Percentiles rank a stretch among this genome's conserved stretches.
These are phyloP conservation scores for Hymenoscyphus fraxineus DNA, from an alignment of 2,329 filamentous ascomycete species.

Conservation along the genomic window DNA sequence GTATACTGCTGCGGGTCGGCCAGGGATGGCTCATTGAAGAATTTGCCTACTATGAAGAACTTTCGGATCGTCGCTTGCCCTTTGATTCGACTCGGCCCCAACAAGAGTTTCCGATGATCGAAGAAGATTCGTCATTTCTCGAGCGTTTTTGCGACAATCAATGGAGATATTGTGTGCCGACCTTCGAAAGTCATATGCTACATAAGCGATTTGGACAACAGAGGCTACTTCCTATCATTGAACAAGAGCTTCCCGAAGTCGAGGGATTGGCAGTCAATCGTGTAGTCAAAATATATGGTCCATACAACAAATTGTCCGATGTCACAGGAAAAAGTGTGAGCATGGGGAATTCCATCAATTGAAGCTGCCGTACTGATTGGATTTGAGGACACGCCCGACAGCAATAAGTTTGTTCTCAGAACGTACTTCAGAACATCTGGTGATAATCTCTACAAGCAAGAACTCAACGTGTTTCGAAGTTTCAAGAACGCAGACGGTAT, in stretches of 20 bases:
- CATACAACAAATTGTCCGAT: conserved; percentile 27
- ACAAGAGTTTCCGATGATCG: conserved; percentile 19
- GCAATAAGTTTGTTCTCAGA: conserved; percentile 32
- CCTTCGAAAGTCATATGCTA: conserved; percentile 24
- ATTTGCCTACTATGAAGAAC: conserved; percentile 14
- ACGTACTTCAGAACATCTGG: conserved; percentile 25
- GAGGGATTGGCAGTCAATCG: conserved; percentile 23
- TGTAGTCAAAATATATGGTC: conserved; percentile 28
- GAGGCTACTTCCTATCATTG: conserved; percentile 30
- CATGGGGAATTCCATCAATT: not conserved
- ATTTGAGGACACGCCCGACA: conserved; percentile 7
- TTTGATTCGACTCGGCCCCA: conserved; percentile 25
- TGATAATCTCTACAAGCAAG: conserved; percentile 25
- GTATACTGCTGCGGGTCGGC: conserved; percentile 10
- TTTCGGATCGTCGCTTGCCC: conserved; percentile 25
- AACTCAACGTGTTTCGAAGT: conserved; percentile 29
- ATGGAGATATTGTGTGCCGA: conserved; percentile 30
- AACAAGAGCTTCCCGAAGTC: conserved; percentile 16
- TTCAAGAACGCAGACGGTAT: conserved; percentile 23
- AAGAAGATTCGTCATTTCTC: conserved; percentile 22
- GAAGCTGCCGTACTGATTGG: not conserved
- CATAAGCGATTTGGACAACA: conserved; percentile 25
- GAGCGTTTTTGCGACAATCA: conserved; percentile 31
- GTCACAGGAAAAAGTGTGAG: not conserved
- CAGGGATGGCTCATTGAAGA: conserved; percentile 12